A percentile compares a stretch with the other conserved stretches of the same genome.
Evolutionary conservation across 768 basidiomycete species (phyloP).

Genomic region (Lactarius tabidus): DNA sequence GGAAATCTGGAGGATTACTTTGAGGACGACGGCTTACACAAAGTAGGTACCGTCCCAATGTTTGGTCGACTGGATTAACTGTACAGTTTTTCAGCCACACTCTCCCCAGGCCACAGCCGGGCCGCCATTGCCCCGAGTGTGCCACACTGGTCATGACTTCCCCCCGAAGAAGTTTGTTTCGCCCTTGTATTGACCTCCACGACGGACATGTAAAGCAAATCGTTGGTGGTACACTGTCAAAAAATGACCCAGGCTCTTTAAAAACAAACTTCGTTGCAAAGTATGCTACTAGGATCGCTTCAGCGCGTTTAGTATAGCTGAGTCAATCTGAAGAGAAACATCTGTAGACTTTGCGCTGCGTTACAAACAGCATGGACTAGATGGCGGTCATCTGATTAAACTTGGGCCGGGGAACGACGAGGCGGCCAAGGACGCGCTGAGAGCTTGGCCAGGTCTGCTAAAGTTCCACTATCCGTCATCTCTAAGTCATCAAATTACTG

Average conservation of each 20-base stretch:
- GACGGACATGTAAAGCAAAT: slow-evolving; percentile 97
- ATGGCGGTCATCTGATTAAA: slow-evolving; percentile 95
- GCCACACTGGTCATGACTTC: neutral
- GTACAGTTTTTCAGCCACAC: slow-evolving; percentile 43
- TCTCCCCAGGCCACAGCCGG: slow-evolving; percentile 31
- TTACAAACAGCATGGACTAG: slow-evolving; percentile 63
- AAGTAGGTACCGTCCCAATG: slow-evolving; percentile 31
- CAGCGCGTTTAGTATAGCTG: slow-evolving; percentile 5
- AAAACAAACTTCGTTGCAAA: slow-evolving; percentile 90
- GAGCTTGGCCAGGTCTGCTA: slow-evolving; percentile 72
- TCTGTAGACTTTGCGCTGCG: slow-evolving; percentile 76
- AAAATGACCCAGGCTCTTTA: slow-evolving; percentile 52
- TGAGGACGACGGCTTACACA: slow-evolving; percentile 36
- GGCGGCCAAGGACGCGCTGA: slow-evolving; percentile 81
- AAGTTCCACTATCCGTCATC: neutral
- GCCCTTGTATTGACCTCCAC: slow-evolving; percentile 97
- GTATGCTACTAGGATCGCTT: slow-evolving; percentile 40
- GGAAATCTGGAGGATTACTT: slow-evolving; percentile 30
- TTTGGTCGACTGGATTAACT: slow-evolving; percentile 32
- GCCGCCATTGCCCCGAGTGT: neutral
- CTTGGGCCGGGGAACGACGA: slow-evolving; percentile 85
- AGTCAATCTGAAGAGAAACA: slow-evolving; percentile 52
- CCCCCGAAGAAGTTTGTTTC: slow-evolving; percentile 50
- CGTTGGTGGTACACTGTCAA: slow-evolving; percentile 89
- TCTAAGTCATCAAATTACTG: neutral